Evolutionary conservation across 441 rosid genomes (phyloP), one percentile per base, ranked within the genome.

Genomic region (Capsella rubella): DNA sequence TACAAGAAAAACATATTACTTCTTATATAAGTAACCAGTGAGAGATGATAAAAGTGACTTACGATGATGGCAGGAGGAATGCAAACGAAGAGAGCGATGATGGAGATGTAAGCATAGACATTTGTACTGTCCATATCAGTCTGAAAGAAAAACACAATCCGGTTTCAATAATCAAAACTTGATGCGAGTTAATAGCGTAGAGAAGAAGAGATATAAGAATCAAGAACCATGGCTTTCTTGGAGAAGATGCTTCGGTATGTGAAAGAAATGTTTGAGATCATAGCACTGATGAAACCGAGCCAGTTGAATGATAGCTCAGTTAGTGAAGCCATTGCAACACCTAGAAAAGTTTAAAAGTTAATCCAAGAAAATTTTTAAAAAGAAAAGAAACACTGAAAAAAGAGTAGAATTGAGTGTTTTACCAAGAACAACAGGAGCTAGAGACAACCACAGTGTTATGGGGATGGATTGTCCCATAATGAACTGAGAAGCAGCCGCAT

Each of bases 41-140:
- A 59, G 49, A 59, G n/a, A 16, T 18, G 12, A 18, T 29, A 8
- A 35, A 2, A 67, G 69, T 45, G 54, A 84, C 94, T 87, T 78
- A 93, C 97, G 69, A 93, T 69, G 59, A 93, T 59, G 80, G 96
- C 96, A 4, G 98, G 98, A 69, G 98, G 98, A 70, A 93, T 77
- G 78, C 98, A 91, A 71, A 90, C 89, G 46, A 88, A 1, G 79
- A 93, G 97, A 46, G 98, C 97, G 2, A 91, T 91, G 75, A 93
- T 91, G 72, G 98, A 91, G 70, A 93, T 93, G 84, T 93, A 93
- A 67, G 98, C 97, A 58, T 93, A 93, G 35, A 91, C 6, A 74
- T 93, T 91, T 29, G 97, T 93, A 79, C 97, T 93, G 86, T 93
- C 98, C 97, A 93, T 93, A 69, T 90, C 97, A 70, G 98, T 93